Evolutionary conservation across 768 basidiomycete species (phyloP).

Genomic region (Gymnopilus junonius): DNA sequence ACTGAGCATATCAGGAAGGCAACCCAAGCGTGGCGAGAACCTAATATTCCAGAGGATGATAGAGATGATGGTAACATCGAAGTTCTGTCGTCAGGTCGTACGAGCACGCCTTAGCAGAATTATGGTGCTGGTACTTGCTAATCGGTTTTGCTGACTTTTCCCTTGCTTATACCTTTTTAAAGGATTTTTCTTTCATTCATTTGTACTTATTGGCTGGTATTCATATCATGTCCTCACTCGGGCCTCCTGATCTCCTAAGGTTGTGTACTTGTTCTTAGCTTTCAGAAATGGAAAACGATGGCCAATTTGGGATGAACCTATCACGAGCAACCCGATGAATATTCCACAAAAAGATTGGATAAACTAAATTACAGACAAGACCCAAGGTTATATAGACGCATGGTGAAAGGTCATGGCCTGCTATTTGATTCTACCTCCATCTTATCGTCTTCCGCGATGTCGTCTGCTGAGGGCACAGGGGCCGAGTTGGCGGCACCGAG

Average conservation of each 20-base stretch:
- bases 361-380: slow-evolving; percentile 3
- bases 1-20: slow-evolving; percentile 30
- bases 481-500: slow-evolving; percentile 32
- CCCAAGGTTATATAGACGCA: background rate
- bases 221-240: too few species aligned
- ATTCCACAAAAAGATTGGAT: background rate
- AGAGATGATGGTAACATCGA: slow-evolving; percentile 2
- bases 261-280: too few species aligned
- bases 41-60: slow-evolving; percentile 14
- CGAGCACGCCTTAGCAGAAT: background rate
- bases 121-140: background rate
- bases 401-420: slow-evolving; percentile 4
- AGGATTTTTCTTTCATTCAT: background rate
- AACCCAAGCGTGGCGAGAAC: slow-evolving; percentile 32
- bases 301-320: too few species aligned
- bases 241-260: too few species aligned
- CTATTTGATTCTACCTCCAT: slow-evolving; percentile 20
- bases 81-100: background rate
- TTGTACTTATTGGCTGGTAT: background rate
- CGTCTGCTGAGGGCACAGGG: slow-evolving; percentile 33
- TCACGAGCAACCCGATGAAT: background rate
- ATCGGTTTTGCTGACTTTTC: background rate
- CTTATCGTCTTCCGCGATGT: slow-evolving; percentile 25
- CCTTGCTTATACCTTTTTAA: background rate
- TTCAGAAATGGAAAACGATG: too few species aligned